phyloP scores from a whole-genome alignment of 768 basidiomycete genomes.

The Kwoniella newhampshirensis region DNA sequence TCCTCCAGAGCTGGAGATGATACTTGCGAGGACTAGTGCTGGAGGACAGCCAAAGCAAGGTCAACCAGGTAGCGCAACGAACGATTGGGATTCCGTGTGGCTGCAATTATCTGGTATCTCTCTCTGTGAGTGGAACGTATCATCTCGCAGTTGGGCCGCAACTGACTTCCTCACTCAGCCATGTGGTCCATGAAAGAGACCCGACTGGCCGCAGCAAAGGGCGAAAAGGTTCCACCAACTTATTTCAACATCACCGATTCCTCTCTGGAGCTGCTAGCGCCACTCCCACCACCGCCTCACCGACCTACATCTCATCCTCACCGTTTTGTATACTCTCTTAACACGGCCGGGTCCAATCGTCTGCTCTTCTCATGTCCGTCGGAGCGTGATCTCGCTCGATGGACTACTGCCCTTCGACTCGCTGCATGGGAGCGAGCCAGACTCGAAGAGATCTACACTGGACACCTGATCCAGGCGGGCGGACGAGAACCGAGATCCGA shows the following conservation, averaged over 20 bases:
- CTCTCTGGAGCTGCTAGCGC: constrained; percentile 52
- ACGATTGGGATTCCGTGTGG: constrained; percentile 55
- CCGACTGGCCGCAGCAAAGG: constrained; percentile 49
- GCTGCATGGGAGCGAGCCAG: constrained; percentile 93
- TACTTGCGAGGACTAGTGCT: constrained; percentile 49
- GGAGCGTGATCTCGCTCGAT: constrained; percentile 69
- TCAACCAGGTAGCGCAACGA: constrained; percentile 49
- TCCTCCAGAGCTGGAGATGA: constrained; percentile 53
- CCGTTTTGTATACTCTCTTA: constrained; percentile 76
- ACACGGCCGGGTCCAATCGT: constrained; percentile 89
- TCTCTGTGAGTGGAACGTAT: constrained; percentile 37
- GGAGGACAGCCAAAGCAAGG: constrained; percentile 53
- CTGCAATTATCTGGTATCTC: constrained; percentile 53
- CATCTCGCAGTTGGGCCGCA: background rate
- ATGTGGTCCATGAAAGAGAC: constrained; percentile 55
- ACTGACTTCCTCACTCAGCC: constrained; percentile 21
- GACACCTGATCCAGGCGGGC: constrained; percentile 71
- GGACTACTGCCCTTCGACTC: constrained; percentile 86
- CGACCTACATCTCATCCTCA: constrained; percentile 50
- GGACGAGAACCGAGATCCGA: constrained; percentile 61
- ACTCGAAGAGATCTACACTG: constrained; percentile 95
- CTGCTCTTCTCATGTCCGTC: constrained; percentile 82
- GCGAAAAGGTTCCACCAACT: constrained; percentile 54
- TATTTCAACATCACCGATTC: constrained; percentile 53
- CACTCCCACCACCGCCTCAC: constrained; percentile 53